phyloP scores from a whole-genome alignment of 139 green algal genomes.

The Limnomonas spitsbergensis region DNA sequence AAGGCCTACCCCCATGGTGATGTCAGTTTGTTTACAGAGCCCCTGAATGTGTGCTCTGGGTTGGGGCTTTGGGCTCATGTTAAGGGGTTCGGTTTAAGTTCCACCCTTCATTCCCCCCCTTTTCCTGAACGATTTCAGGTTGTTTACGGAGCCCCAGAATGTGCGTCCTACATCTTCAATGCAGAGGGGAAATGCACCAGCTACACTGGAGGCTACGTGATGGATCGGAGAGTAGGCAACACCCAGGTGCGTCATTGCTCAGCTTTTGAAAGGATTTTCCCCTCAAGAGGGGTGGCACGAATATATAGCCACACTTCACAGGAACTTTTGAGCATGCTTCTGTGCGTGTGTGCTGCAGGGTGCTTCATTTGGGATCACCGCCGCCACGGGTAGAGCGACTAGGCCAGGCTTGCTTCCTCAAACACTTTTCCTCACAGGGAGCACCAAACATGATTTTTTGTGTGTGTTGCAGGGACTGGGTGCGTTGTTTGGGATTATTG shows the following conservation, averaged over 20 bases:
- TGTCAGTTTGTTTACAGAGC: not conserved
- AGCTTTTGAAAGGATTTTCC: too few species aligned
- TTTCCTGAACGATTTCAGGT: constrained; percentile 21
- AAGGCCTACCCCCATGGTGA: not conserved
- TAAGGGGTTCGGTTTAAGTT: too few species aligned
- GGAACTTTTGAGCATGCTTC: too few species aligned
- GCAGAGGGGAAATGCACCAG: constrained; percentile 51
- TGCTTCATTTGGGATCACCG: too few species aligned
- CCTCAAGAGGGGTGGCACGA: too few species aligned
- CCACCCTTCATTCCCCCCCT: not conserved
- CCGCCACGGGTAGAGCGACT: too few species aligned
- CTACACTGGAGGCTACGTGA: constrained; percentile 62
- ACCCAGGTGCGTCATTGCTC: constrained; percentile 35
- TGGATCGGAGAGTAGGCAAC: constrained; percentile 62
- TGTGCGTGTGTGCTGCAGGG: too few species aligned
- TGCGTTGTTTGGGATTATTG: constrained; percentile 67
- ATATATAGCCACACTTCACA: too few species aligned
- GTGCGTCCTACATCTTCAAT: constrained; percentile 60
- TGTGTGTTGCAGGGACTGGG: constrained; percentile 60
- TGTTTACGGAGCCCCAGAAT: constrained; percentile 49
- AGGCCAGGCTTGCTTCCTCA: too few species aligned
- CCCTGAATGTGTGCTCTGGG: not conserved
- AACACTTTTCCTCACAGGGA: too few species aligned
- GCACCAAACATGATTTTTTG: too few species aligned
- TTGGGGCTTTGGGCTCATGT: too few species aligned